Conservation (phyloP, 1,284 basidiomycete genomes). For the Cutaneotrichosporon daszewskae region DNA sequence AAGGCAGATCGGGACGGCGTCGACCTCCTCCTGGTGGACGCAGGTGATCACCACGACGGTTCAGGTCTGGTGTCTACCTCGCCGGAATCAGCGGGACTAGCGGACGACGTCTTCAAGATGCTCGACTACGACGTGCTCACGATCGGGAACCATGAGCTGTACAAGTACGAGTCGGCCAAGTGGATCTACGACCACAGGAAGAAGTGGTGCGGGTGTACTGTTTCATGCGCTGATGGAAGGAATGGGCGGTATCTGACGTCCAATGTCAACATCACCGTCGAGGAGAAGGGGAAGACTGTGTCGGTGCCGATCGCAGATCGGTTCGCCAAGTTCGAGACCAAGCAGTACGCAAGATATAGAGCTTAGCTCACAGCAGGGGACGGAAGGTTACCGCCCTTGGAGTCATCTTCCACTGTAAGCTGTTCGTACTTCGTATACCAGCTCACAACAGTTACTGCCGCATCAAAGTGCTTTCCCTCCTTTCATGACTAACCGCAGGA, state of each 20-base stretch:
- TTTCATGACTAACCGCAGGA: constrained; percentile 48
- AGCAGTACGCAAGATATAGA: constrained; percentile 52
- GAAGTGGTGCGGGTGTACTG: constrained; percentile 23
- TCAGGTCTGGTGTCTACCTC: constrained; percentile 32
- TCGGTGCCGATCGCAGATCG: constrained; percentile 52
- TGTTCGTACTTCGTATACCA: background rate
- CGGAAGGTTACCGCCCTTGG: constrained; percentile 70
- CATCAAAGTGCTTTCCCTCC: background rate
- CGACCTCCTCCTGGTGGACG: constrained; percentile 44
- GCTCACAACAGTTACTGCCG: too few relatives aligned
- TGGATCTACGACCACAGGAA: constrained; percentile 72
- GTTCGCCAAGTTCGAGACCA: constrained; percentile 68
- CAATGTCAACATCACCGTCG: constrained; percentile 76
- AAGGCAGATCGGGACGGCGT: constrained; percentile 51
- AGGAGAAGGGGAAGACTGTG: constrained; percentile 50
- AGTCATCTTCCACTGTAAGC: constrained; percentile 60
- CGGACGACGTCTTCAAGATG: constrained; percentile 68
- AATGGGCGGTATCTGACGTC: constrained; percentile 72
- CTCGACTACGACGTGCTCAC: constrained; percentile 76
- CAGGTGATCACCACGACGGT: constrained; percentile 68
- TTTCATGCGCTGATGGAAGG: constrained; percentile 32
- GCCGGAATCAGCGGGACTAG: constrained; percentile 58
- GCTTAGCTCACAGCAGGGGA: constrained; percentile 45
- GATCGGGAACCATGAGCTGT: constrained; percentile 87
- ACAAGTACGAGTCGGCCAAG: constrained; percentile 66